Conservation (phyloP, 2,329 filamentous ascomycete genomes). For the Fusarium albosuccineum region DNA sequence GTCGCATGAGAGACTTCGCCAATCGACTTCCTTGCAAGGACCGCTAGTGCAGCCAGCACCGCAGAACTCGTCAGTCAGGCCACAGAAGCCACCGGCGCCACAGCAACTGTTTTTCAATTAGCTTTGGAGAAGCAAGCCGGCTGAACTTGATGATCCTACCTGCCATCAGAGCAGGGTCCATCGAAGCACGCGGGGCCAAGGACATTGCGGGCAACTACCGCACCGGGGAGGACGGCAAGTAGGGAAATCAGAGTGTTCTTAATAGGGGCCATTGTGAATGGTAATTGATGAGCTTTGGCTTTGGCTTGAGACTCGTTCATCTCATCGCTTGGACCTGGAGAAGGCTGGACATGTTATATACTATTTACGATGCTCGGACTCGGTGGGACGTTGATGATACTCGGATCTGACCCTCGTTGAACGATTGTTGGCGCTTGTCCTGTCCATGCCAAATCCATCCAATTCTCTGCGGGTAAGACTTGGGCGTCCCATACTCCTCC, state of each 20-base stretch:
- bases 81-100: background rate
- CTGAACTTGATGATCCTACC: background rate
- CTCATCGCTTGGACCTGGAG: background rate
- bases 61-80: conserved; percentile 2
- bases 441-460: background rate
- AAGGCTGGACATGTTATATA: background rate
- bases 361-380: background rate
- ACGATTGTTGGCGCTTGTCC: background rate
- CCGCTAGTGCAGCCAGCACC: conserved; percentile 10
- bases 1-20: conserved; percentile 1
- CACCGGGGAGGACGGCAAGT: conserved; percentile 1
- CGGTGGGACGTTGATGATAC: background rate
- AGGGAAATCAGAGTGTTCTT: background rate
- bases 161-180: conserved; percentile 5
- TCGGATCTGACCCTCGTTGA: background rate
- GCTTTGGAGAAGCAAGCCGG: background rate
- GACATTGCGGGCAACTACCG: background rate
- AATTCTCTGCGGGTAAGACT: no score
- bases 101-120: conserved; percentile 1
- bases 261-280: background rate
- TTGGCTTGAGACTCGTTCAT: background rate
- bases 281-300: background rate
- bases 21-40: conserved; percentile 5
- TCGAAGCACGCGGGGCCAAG: conserved; percentile 1
- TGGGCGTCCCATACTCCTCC: background rate